Conservation (phyloP, 331 rosid species). For the Malus hybrid region DNA sequence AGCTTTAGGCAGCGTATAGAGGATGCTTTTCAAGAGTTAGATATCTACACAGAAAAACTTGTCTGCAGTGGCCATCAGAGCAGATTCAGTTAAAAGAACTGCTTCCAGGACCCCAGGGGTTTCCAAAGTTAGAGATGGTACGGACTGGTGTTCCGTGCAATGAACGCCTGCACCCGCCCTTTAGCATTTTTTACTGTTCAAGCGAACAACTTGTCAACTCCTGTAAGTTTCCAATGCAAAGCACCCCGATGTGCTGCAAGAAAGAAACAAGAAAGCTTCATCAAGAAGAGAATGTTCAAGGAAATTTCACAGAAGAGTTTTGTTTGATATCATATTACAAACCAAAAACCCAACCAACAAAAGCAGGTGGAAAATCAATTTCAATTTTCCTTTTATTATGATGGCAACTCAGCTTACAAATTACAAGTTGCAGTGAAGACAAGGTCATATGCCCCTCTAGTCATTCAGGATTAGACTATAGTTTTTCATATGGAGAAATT, state of each 20-base stretch:
- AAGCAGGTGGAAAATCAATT: background rate
- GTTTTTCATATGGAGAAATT: background rate
- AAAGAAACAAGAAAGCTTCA: background rate
- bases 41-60: slow-evolving; percentile 81
- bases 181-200: slow-evolving; percentile 2
- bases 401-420: background rate
- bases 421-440: background rate
- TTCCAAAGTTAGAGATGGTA: slow-evolving; percentile 17
- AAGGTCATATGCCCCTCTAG: background rate
- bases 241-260: slow-evolving; percentile 14
- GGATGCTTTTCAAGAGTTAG: slow-evolving; percentile 53
- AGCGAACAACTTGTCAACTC: background rate
- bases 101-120: slow-evolving; percentile 31
- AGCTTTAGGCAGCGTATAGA: slow-evolving; percentile 43
- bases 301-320: background rate
- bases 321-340: background rate
- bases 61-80: slow-evolving; percentile 44
- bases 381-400: background rate
- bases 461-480: background rate
- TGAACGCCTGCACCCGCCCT: slow-evolving; percentile 1
- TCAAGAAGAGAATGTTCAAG: background rate
- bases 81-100: slow-evolving; percentile 31
- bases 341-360: background rate
- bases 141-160: background rate
- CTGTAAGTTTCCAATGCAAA: background rate